Percentiles rank a stretch among this genome's conserved stretches.
Conservation (phyloP, 768 basidiomycete genomes). For the Symmetrospora coprosmae region DNA sequence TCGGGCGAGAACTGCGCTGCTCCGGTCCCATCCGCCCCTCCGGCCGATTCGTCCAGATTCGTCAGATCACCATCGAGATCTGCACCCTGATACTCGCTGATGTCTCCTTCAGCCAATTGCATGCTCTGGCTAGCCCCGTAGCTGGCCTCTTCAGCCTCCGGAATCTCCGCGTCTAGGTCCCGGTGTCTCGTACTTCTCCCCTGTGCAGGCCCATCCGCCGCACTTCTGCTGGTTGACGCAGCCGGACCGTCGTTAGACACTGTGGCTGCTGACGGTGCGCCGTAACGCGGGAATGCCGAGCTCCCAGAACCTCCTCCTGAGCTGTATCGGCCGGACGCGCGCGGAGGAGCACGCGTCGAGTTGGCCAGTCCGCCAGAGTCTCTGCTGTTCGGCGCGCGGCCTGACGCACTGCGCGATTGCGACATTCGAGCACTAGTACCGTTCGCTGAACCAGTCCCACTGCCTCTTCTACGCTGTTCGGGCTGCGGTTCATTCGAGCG, state of each 20-base stretch:
- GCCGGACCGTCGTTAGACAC: background rate
- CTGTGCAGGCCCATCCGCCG: background rate
- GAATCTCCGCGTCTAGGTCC: constrained; percentile 23
- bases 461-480: too few species aligned
- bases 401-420: too few species aligned
- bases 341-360: background rate
- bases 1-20: too few species aligned
- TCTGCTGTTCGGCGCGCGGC: background rate
- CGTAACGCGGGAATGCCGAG: background rate
- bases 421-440: too few species aligned
- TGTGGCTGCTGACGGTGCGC: background rate
- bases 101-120: too few species aligned
- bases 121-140: background rate
- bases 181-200: background rate
- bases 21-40: too few species aligned
- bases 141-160: constrained; percentile 3
- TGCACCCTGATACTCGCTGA: background rate
- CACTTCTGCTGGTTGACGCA: background rate
- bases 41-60: background rate
- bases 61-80: background rate
- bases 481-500: too few species aligned
- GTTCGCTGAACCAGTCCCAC: too few species aligned
- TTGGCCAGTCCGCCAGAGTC: too few species aligned
- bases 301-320: background rate
- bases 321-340: constrained; percentile 1